Percentiles rank a stretch among this genome's conserved stretches.
phyloP scores from a whole-genome alignment of 805 yeast genomes.

The Yamadazyma takamatsuzukensis region DNA sequence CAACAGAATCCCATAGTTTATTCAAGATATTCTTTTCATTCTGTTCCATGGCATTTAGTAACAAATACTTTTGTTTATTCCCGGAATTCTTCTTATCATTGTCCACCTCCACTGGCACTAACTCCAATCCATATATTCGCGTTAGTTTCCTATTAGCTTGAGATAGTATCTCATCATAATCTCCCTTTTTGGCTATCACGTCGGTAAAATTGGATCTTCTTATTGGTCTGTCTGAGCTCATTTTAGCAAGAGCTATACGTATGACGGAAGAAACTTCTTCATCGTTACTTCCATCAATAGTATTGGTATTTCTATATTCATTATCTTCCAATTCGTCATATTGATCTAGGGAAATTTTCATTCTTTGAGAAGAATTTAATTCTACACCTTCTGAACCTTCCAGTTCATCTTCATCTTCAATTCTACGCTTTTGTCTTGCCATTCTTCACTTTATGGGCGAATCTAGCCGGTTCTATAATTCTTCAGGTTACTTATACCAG shows the following conservation, averaged over 20 bases:
- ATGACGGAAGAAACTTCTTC: background rate
- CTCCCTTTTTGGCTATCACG: slow-evolving; percentile 6
- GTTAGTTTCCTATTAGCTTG: slow-evolving; percentile 16
- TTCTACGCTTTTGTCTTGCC: background rate
- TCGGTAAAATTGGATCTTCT: slow-evolving; percentile 18
- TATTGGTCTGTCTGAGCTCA: slow-evolving; percentile 2
- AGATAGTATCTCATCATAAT: slow-evolving; percentile 15
- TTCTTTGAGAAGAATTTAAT: too few species aligned
- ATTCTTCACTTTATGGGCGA: too few species aligned
- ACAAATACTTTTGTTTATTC: slow-evolving; percentile 6
- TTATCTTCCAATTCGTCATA: slow-evolving; percentile 1
- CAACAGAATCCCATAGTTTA: slow-evolving; percentile 20
- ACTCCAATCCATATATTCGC: slow-evolving; percentile 24
- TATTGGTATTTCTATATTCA: background rate
- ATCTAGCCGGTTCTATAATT: too few species aligned
- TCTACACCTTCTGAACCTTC: too few species aligned
- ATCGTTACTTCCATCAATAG: background rate
- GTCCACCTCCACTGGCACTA: slow-evolving; percentile 13
- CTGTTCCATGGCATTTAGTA: slow-evolving; percentile 19
- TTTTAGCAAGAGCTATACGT: slow-evolving; percentile 3
- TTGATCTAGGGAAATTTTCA: slow-evolving; percentile 3
- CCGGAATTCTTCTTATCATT: slow-evolving; percentile 13
- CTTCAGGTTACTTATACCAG: too few species aligned
- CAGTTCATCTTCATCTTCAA: background rate
- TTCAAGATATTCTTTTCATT: slow-evolving; percentile 21